A percentile compares a stretch with the other conserved stretches of the same genome.
Conservation (phyloP, 2,329 filamentous ascomycete genomes). For the Cladosporium cucumerinum region DNA sequence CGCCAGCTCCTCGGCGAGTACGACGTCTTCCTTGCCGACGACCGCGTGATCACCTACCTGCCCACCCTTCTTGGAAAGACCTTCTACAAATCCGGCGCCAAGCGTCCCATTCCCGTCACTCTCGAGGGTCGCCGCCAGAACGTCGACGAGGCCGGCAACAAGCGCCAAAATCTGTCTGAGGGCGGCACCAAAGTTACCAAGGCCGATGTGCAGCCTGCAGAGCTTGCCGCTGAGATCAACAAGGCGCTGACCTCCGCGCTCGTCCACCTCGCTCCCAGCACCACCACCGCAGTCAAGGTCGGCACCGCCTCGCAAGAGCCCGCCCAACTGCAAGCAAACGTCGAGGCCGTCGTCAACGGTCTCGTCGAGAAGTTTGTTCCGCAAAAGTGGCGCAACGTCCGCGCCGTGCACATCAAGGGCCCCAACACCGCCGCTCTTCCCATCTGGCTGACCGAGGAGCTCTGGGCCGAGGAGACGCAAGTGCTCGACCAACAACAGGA, state of each 20-base stretch:
- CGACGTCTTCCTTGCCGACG: constrained; percentile 90
- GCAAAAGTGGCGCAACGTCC: constrained; percentile 83
- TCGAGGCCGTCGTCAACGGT: constrained; percentile 65
- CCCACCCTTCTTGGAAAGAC: constrained; percentile 81
- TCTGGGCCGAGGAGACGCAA: constrained; percentile 72
- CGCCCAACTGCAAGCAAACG: constrained; percentile 75
- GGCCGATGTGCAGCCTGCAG: constrained; percentile 55
- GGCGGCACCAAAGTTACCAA: constrained; percentile 39
- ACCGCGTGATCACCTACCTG: constrained; percentile 70
- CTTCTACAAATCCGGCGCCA: constrained; percentile 80
- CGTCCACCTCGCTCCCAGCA: constrained; percentile 73
- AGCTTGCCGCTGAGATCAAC: constrained; percentile 77
- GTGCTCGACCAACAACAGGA: constrained; percentile 56
- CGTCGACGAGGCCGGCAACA: constrained; percentile 52
- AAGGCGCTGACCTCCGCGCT: constrained; percentile 73
- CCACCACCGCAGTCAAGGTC: constrained; percentile 76
- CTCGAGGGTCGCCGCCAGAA: constrained; percentile 56
- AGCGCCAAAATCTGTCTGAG: constrained; percentile 42
- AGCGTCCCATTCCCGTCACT: constrained; percentile 81
- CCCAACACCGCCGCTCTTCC: constrained; percentile 83
- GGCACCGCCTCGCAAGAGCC: constrained; percentile 71
- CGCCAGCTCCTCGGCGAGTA: constrained; percentile 81
- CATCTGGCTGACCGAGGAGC: constrained; percentile 89
- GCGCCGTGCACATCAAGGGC: constrained; percentile 84
- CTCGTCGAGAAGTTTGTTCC: constrained; percentile 78